A percentile compares a stretch with the other conserved stretches of the same genome.
Conservation (phyloP, 164 flowering plant species). For the Warburgia ugandensis region DNA sequence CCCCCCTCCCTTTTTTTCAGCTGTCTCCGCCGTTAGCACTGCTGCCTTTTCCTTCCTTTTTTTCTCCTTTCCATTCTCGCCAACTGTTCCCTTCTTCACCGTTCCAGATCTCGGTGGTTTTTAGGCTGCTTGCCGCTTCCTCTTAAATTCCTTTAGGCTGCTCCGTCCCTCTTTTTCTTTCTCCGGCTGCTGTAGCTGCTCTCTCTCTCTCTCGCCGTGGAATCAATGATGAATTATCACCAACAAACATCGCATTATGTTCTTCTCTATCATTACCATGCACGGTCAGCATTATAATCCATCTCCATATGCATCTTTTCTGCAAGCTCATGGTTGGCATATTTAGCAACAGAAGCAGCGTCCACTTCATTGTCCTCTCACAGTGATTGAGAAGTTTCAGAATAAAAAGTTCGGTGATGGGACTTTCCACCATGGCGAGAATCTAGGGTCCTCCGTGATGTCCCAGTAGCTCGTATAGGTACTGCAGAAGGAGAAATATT, state of each 20-base stretch:
- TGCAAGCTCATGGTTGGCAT: conserved; percentile 46
- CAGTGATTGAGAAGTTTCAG: conserved; percentile 9
- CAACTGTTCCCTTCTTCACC: no score
- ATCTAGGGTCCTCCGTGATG: conserved; percentile 50
- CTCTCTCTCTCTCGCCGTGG: no score
- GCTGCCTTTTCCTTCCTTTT: no score
- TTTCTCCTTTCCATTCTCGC: no score
- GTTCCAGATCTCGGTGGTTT: no score
- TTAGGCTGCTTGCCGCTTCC: no score
- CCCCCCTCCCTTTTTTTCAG: no score
- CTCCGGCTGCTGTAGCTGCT: no score
- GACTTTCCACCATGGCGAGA: conserved; percentile 44
- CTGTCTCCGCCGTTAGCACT: no score
- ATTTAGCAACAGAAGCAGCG: conserved; percentile 17
- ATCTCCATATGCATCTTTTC: conserved; percentile 83
- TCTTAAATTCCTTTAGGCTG: no score
- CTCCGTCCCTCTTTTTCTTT: no score
- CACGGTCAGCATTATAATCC: conserved; percentile 91
- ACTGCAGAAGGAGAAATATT: conserved; percentile 70
- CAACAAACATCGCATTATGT: conserved; percentile 61
- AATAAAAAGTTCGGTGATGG: conserved; percentile 31
- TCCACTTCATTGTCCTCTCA: conserved; percentile 36
- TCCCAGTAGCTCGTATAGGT: conserved; percentile 88
- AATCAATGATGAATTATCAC: conserved; percentile 58
- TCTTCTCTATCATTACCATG: conserved; percentile 99